These are phyloP conservation scores for Dianthus caryophyllus DNA, from an alignment of 148 eudicot genomes.

Conservation along the genomic window DNA sequence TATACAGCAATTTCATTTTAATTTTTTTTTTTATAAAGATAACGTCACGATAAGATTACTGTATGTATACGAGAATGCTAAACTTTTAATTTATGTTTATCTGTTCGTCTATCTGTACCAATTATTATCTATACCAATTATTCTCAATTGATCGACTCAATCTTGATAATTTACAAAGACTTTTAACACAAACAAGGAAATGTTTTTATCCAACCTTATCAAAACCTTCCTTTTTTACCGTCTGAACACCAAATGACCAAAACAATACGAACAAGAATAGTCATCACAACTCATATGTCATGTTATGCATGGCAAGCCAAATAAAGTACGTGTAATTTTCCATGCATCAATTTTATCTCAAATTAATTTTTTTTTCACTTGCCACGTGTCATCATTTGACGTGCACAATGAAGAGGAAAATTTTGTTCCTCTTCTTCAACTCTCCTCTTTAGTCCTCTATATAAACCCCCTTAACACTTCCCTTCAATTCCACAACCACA, in stretches of 20 bases:
- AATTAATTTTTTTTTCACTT: neutral
- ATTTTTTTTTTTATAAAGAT: no score
- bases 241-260: neutral
- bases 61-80: no score
- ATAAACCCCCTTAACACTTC: constrained; percentile 14
- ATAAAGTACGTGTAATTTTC: neutral
- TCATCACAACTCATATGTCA: neutral
- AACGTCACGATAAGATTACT: no score
- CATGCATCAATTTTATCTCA: neutral
- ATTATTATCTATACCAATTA: no score
- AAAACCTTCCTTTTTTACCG: neutral
- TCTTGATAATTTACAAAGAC: neutral
- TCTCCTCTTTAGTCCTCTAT: constrained; percentile 29
- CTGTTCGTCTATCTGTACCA: no score
- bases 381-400: constrained; percentile 23
- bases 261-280: neutral
- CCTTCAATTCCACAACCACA: neutral
- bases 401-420: constrained; percentile 21
- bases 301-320: constrained; percentile 1
- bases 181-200: neutral
- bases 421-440: neutral
- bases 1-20: no score
- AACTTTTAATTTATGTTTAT: no score
- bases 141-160: no score
- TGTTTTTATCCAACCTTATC: neutral